These are phyloP conservation scores for Pythium rishiriense DNA, from an alignment of 352 stramenopile genomes.

Conservation along the genomic window DNA sequence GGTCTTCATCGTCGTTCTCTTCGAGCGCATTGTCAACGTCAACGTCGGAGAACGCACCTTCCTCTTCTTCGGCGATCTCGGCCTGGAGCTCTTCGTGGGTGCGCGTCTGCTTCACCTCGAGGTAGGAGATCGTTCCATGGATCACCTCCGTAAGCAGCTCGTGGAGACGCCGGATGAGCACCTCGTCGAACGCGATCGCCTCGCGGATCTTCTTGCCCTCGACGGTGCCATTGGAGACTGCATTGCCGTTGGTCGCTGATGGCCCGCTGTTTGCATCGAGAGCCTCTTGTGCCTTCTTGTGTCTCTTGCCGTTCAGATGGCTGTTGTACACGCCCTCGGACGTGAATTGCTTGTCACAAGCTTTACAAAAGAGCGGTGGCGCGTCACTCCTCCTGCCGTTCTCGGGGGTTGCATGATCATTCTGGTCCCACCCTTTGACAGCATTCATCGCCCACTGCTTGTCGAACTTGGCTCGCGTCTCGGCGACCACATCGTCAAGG, in stretches of 20 bases:
- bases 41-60: slow-evolving; percentile 80
- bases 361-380: slow-evolving; percentile 49
- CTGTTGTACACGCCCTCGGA: slow-evolving; percentile 71
- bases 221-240: not conserved
- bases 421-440: slow-evolving; percentile 54
- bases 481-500: slow-evolving; percentile 81
- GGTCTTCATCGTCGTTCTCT: slow-evolving; percentile 93
- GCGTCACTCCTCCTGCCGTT: not conserved
- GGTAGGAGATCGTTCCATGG: slow-evolving; percentile 80
- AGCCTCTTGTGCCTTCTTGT: slow-evolving; percentile 61
- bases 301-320: slow-evolving; percentile 78
- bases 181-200: slow-evolving; percentile 65
- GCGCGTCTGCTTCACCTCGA: slow-evolving; percentile 87
- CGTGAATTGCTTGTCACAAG: slow-evolving; percentile 74
- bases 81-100: slow-evolving; percentile 87
- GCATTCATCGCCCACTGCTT: slow-evolving; percentile 75
- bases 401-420: not conserved
- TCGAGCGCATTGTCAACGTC: slow-evolving; percentile 67
- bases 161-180: slow-evolving; percentile 69
- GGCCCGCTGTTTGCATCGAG: not conserved
- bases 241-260: not conserved
- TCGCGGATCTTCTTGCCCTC: slow-evolving; percentile 34
- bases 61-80: slow-evolving; percentile 86
- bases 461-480: slow-evolving; percentile 81
- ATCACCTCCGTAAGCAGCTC: slow-evolving; percentile 84